Conservation (phyloP, 768 basidiomycete genomes). For the Lactarius evosmus region DNA sequence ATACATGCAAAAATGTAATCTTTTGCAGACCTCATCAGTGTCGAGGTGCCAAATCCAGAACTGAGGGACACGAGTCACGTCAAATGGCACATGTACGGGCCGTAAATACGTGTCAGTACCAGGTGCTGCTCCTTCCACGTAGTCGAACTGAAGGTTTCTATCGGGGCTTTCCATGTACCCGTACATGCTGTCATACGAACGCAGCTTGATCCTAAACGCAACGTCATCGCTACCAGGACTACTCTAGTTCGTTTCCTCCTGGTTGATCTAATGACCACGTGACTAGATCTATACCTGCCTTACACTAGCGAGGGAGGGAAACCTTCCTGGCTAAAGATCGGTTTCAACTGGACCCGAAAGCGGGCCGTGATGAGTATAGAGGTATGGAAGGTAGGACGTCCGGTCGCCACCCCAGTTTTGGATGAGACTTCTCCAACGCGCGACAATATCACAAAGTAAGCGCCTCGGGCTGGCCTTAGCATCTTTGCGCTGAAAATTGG, state of each 20-base stretch:
- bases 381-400: constrained; percentile 59
- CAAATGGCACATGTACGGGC: constrained; percentile 72
- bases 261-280: constrained; percentile 4
- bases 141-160: background rate
- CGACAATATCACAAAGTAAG: constrained; percentile 64
- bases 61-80: constrained; percentile 64
- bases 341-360: constrained; percentile 81
- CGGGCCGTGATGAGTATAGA: background rate
- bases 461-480: background rate
- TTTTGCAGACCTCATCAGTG: constrained; percentile 66
- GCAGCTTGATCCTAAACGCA: constrained; percentile 81
- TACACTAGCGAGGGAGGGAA: constrained; percentile 37
- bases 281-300: constrained; percentile 62
- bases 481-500: background rate
- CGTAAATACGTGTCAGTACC: constrained; percentile 98
- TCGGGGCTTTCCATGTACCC: background rate
- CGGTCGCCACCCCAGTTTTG: constrained; percentile 78
- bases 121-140: constrained; percentile 45
- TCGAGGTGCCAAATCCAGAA: constrained; percentile 58
- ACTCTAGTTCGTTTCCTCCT: constrained; percentile 47
- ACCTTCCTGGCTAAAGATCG: constrained; percentile 66
- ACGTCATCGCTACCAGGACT: constrained; percentile 76
- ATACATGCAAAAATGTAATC: constrained; percentile 69
- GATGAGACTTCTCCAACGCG: constrained; percentile 64
- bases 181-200: constrained; percentile 85